Evolutionary conservation across 805 yeast species (phyloP), one percentile per base, ranked within the genome.

Genomic region (Cyberlindnera mississippiensis): DNA sequence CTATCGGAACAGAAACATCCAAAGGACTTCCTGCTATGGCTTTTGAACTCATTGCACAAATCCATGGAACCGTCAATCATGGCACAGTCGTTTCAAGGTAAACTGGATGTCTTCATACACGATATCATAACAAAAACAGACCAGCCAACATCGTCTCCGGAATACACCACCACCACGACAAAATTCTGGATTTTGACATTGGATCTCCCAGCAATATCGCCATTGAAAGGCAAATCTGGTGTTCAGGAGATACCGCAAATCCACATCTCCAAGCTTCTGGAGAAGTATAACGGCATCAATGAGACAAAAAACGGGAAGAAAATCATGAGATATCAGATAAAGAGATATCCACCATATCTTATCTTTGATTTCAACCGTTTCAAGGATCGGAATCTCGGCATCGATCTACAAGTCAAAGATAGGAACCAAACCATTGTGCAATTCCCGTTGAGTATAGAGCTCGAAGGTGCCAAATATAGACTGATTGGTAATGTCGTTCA

Each of bases 391-490:
- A 59, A 60, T 10, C 52, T 61, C 17, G 53, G 66, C 0, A 56
- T 62, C 7, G 57, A 61, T 11, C 54, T 61, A 13, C 51, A 61
- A 0, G 59, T 70, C 10, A 69, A 69, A 33, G 68, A 68, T 42
- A 57, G 76, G 41, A 81, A 79, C 51, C 78, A 79, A 26, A 81
- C 85, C 1, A 72, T 83, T 22, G 82, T 85, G 4, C 78, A 75
- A 35, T 82, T 78, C 53, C 75, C 81, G 7, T 63, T 50, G 14
- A 46, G 44, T 28, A 22, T 63, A 67, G 50, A 70, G 57, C 47
- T 67, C 19, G 33, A 38, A 6, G 34, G 40, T 2, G 37, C 56
- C 17, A 50, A 46, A n/a, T 70, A 83, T 57, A 63, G 60, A 33
- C 53, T 82, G 14, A 50, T 75, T 1, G 68, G 73, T 7, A 82